Conservation (phyloP, 1,284 basidiomycete genomes). For the Fistulina hepatica region DNA sequence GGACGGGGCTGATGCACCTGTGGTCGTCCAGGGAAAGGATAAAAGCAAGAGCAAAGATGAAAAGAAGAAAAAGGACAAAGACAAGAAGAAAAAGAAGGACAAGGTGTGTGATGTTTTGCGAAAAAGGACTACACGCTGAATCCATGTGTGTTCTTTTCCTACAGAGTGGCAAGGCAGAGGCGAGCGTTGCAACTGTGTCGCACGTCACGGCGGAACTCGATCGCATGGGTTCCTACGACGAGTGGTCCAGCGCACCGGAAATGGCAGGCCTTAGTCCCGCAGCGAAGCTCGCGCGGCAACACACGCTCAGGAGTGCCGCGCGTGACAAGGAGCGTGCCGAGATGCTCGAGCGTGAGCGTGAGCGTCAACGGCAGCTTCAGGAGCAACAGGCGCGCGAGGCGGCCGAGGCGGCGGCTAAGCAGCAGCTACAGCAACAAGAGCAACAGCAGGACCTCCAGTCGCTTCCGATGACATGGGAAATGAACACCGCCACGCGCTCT, state of each 20-base stretch:
- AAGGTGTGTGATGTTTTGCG: too few species aligned
- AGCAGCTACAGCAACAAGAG: constrained; percentile 18
- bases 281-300: constrained; percentile 83
- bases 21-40: too few species aligned
- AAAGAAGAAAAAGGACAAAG: constrained; percentile 49
- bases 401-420: constrained; percentile 23
- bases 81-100: constrained; percentile 50
- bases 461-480: constrained; percentile 81
- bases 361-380: constrained; percentile 26
- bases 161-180: constrained; percentile 52
- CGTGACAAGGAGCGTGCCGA: constrained; percentile 70
- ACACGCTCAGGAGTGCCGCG: constrained; percentile 76
- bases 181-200: constrained; percentile 67
- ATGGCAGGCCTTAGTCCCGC: constrained; percentile 83
- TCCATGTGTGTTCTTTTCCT: too few species aligned
- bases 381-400: constrained; percentile 20
- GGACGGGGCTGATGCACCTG: too few species aligned
- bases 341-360: constrained; percentile 40
- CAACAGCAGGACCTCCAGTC: constrained; percentile 30
- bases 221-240: constrained; percentile 37
- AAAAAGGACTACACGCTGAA: constrained; percentile 39
- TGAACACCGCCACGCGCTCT: constrained; percentile 56
- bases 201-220: constrained; percentile 84
- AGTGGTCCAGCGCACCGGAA: constrained; percentile 37
- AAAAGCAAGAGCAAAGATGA: constrained; percentile 1